Evolutionary conservation across 208 protist genomes (phyloP).

Genomic region (Trypanosoma theileri): DNA sequence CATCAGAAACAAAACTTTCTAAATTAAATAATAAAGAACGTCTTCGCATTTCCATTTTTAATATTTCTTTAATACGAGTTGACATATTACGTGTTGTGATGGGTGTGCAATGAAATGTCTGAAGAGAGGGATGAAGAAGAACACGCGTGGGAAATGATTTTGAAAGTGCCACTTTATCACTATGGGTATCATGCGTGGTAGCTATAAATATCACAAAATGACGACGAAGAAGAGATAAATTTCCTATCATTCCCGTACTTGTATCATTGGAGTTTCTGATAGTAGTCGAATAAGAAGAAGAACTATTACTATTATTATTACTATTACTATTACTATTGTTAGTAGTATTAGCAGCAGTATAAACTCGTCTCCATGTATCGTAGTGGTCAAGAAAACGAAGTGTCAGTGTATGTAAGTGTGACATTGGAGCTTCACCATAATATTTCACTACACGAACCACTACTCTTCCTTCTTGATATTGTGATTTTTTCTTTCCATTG

Average conservation of each 20-base stretch:
- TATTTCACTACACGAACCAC: constrained; percentile 49
- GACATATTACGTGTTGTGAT: constrained; percentile 70
- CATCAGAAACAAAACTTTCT: constrained; percentile 17
- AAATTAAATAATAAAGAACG: background rate
- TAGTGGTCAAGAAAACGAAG: constrained; percentile 61
- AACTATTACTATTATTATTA: background rate
- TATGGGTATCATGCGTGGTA: constrained; percentile 87
- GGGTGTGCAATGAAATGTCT: constrained; percentile 76
- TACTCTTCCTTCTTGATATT: background rate
- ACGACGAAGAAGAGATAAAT: constrained; percentile 28
- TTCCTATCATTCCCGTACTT: background rate
- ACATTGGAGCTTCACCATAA: constrained; percentile 62
- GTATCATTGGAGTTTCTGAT: no score
- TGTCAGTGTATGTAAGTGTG: constrained; percentile 46
- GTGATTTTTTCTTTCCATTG: background rate
- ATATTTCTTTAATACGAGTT: constrained; percentile 44
- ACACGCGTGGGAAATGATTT: constrained; percentile 44
- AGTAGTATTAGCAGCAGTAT: background rate
- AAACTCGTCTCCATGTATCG: constrained; percentile 23
- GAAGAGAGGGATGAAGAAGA: constrained; percentile 41
- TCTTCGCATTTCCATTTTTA: constrained; percentile 31
- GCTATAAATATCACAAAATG: constrained; percentile 73
- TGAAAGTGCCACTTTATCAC: constrained; percentile 62
- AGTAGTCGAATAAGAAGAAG: no score
- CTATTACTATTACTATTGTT: constrained; percentile 10